phyloP scores from a whole-genome alignment of 1,284 basidiomycete species.

The Tremellales sp. region DNA sequence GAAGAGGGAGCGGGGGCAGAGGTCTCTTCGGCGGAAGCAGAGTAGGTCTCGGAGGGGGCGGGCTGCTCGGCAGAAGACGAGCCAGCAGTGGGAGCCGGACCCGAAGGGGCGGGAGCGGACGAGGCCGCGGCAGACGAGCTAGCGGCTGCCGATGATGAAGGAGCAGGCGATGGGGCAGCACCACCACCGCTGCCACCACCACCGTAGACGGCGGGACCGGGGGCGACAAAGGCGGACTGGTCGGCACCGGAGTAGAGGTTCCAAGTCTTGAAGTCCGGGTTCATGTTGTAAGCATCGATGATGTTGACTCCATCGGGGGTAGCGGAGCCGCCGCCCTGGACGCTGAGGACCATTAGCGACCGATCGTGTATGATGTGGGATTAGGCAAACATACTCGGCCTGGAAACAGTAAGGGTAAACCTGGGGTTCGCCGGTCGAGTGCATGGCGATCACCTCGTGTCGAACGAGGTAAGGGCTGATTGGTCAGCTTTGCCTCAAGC shows the following conservation, averaged over 20 bases:
- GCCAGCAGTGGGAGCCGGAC: not conserved
- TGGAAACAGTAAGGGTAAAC: conserved; percentile 30
- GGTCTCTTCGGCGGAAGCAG: conserved; percentile 1
- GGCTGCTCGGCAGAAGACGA: not conserved
- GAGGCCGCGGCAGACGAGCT: not conserved
- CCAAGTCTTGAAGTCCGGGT: conserved; percentile 11
- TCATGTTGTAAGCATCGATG: too few relatives aligned
- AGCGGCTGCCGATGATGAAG: not conserved
- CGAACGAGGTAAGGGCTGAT: conserved; percentile 23
- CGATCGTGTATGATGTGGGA: too few relatives aligned
- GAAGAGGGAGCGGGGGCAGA: conserved; percentile 1
- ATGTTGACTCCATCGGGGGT: too few relatives aligned
- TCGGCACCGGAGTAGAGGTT: conserved; percentile 13
- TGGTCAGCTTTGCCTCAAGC: too few relatives aligned
- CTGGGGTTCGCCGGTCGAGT: conserved; percentile 21
- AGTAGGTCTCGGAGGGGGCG: not conserved
- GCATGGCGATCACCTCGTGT: conserved; percentile 26
- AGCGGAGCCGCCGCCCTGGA: too few relatives aligned
- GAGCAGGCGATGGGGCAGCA: not conserved
- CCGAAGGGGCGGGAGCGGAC: not conserved
- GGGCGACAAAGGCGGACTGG: conserved; percentile 12
- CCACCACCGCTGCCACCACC: not conserved
- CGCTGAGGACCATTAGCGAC: too few relatives aligned
- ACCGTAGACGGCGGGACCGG: conserved; percentile 16
- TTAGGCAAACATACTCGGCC: too few relatives aligned